phyloP scores from a whole-genome alignment of 352 stramenopile species.

The Achlya hypogyna region DNA sequence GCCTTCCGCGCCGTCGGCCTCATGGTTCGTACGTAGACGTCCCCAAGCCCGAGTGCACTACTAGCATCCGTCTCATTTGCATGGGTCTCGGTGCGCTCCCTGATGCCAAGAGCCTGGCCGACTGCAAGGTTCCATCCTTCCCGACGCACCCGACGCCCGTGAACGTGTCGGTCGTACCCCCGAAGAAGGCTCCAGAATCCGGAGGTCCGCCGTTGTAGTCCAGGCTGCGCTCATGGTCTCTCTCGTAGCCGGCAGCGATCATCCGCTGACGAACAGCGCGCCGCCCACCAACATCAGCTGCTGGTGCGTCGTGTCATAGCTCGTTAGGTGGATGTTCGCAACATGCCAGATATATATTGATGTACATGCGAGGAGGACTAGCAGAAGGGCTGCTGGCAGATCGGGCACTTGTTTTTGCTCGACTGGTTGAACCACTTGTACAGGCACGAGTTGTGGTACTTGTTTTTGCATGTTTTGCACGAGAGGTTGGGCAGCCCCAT shows the following conservation, averaged over 20 bases:
- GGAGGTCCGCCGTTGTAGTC: background rate
- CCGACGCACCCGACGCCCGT: conserved; percentile 91
- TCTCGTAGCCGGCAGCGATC: background rate
- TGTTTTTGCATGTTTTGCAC: conserved; percentile 89
- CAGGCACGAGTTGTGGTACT: conserved; percentile 89
- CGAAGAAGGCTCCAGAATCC: conserved; percentile 23
- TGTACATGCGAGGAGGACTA: conserved; percentile 23
- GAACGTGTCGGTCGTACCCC: conserved; percentile 84
- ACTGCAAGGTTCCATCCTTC: conserved; percentile 84
- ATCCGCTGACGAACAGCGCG: background rate
- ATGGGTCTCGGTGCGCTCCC: conserved; percentile 91
- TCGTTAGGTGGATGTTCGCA: background rate
- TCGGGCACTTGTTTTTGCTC: conserved; percentile 90
- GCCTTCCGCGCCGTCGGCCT: background rate
- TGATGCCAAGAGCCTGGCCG: conserved; percentile 78
- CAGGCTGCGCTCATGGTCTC: background rate
- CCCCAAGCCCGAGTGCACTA: conserved; percentile 35
- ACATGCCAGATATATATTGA: conserved; percentile 19
- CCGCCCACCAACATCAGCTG: background rate
- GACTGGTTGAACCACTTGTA: conserved; percentile 94
- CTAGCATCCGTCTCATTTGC: conserved; percentile 86
- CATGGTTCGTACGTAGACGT: conserved; percentile 28
- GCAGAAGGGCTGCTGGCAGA: conserved; percentile 86
- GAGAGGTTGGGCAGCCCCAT: conserved; percentile 80
- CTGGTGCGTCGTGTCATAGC: conserved; percentile 2